Base-by-base conservation (phyloP, 2,329 filamentous ascomycete species). In the Hyphodiscus sp. region DNA sequence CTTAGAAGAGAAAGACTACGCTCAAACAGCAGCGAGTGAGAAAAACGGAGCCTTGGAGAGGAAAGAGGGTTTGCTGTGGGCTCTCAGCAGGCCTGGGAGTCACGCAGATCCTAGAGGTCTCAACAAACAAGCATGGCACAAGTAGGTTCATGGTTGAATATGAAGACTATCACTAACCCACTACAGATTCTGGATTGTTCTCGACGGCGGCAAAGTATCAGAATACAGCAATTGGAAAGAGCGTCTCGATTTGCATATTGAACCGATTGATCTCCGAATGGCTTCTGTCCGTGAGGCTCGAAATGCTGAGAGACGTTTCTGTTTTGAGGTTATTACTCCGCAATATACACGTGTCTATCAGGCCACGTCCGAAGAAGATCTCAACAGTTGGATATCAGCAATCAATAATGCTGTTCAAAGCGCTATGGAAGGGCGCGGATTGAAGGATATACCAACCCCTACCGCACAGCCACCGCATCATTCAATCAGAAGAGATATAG, bases 221-320 rank as follows among this genome's bases (percentile, higher is more conserved):
- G 94, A 99, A 68, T 99, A 99, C 71, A 96, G 91, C 68, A 97
- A 99, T 69, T 99, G 94, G 94, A 99, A 99, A 72, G 90, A 99
- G 69, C 92, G 84, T 69, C 80, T 99, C 20, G 94, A 99, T 70
- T 76, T 97, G 23, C 95, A 99, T 69, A 97, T 96, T 83, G 94
- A 97, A 1, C 94, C 94, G 0, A 97, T 99, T 60, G 95, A 99
- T 69, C 76, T 99, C 45, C 87, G 94, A 38, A 94, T 97, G 83
- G 94, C 94, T 10, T 97, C 94, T 16, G 95, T 99, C 16, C 84
- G 94, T 53, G 94, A 99, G 73, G 92, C 95, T 42, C 85, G 94
- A 20, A 96, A 95, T 69, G 89, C 91, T 1, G 95, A 99, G 65
- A 82, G 94, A 23, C 83, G 94, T 5, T 99, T 99, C 70, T 97